A percentile compares a stretch with the other conserved stretches of the same genome.
These are phyloP conservation scores for Epichloe sibirici DNA, from an alignment of 2,329 filamentous ascomycete genomes.

Conservation along the genomic window DNA sequence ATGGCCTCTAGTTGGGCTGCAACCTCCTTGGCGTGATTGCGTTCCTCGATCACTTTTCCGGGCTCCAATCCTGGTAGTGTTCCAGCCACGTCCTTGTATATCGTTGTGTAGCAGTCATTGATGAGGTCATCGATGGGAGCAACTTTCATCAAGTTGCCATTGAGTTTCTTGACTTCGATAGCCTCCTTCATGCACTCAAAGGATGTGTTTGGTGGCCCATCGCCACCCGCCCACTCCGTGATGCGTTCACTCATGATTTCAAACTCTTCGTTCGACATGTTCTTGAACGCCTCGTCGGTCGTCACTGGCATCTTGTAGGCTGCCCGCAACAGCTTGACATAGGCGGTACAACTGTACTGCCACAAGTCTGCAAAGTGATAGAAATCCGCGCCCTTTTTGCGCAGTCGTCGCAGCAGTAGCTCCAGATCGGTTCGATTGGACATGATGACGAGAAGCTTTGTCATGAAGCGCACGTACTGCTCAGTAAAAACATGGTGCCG, in stretches of 20 bases:
- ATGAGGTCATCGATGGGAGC: conserved; percentile 86
- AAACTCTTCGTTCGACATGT: conserved; percentile 41
- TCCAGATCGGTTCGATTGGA: conserved; percentile 68
- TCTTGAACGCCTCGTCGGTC: conserved; percentile 44
- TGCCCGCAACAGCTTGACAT: conserved; percentile 40
- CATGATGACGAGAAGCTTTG: conserved; percentile 59
- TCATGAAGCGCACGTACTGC: conserved; percentile 74
- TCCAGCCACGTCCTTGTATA: conserved; percentile 57
- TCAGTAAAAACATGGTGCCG: conserved; percentile 88
- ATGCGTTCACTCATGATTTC: conserved; percentile 44
- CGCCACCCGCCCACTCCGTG: conserved; percentile 38
- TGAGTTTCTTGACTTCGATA: conserved; percentile 56
- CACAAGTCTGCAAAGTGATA: conserved; percentile 50
- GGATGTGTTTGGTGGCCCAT: conserved; percentile 26
- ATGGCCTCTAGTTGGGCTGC: conserved; percentile 25
- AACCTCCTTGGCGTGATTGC: conserved; percentile 29
- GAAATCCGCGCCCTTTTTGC: conserved; percentile 69
- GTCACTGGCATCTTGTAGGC: conserved; percentile 32
- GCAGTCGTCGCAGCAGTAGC: conserved; percentile 62
- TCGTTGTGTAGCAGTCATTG: conserved; percentile 71
- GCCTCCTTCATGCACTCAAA: conserved; percentile 45
- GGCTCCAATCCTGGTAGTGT: conserved; percentile 41
- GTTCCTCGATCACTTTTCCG: conserved; percentile 33
- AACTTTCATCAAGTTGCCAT: conserved; percentile 77
- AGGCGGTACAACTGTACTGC: conserved; percentile 42